Evolutionary conservation across 164 flowering plant genomes (phyloP).

Genomic region (Vitis amurensis): DNA sequence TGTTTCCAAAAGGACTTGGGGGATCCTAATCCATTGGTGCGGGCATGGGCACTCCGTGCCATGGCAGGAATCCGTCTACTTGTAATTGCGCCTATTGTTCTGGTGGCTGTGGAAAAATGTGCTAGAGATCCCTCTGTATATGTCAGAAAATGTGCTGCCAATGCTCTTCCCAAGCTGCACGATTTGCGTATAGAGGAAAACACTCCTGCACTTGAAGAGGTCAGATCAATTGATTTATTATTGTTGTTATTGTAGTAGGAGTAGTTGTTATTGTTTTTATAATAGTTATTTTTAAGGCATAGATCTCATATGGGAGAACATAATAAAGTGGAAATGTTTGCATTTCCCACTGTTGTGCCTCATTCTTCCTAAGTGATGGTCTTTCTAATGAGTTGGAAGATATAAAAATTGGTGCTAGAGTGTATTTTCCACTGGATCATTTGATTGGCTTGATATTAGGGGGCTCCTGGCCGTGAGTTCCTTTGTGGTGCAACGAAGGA

Average conservation of each 20-base stretch:
- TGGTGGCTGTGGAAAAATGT: conserved; percentile 83
- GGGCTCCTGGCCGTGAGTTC: no score
- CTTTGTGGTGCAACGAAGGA: no score
- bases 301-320: background rate
- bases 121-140: conserved; percentile 94
- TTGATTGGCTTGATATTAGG: no score
- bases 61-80: conserved; percentile 98
- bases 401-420: background rate
- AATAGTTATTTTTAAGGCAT: background rate
- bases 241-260: background rate
- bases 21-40: conserved; percentile 91
- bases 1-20: conserved; percentile 96
- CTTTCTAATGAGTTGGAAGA: background rate
- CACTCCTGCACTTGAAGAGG: conserved; percentile 79
- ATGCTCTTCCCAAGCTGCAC: conserved; percentile 90
- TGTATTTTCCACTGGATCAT: no score
- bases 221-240: conserved; percentile 16
- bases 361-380: background rate
- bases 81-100: conserved; percentile 83
- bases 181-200: conserved; percentile 86
- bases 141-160: conserved; percentile 97
- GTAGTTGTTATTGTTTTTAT: background rate
- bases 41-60: conserved; percentile 99
- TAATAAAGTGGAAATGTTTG: background rate
- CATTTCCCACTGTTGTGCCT: background rate